Conservation (phyloP, 768 basidiomycete species). For the Podaxis rugospora region DNA sequence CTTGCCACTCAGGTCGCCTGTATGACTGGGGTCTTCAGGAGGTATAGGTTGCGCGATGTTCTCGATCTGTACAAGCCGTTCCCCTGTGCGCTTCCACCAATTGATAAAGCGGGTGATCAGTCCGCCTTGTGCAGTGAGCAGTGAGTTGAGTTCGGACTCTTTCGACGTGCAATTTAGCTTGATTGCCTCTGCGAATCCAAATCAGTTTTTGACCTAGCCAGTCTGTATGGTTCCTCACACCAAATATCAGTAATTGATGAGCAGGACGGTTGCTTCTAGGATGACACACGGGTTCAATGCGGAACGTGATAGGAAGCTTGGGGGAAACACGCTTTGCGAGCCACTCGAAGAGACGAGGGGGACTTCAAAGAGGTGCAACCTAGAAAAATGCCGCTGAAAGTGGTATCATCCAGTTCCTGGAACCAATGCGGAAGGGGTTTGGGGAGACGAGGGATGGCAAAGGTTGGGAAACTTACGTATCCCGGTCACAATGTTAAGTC, state of each 20-base stretch:
- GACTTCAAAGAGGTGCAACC: too few species aligned
- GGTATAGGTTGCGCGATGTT: neutral
- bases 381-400: too few species aligned
- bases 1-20: neutral
- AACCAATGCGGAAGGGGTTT: too few species aligned
- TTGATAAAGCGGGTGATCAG: neutral
- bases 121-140: neutral
- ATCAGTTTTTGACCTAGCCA: neutral
- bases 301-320: too few species aligned
- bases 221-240: neutral
- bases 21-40: neutral
- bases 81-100: neutral
- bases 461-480: too few species aligned
- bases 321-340: too few species aligned
- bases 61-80: neutral
- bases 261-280: neutral
- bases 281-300: too few species aligned
- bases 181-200: neutral
- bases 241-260: neutral
- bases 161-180: neutral
- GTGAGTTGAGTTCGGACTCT: neutral
- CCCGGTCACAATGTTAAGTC: too few species aligned
- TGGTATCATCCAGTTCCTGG: too few species aligned
- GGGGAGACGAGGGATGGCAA: too few species aligned
- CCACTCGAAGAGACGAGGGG: too few species aligned